Percentiles rank a stretch among this genome's conserved stretches.
phyloP scores from a whole-genome alignment of 164 flowering plant genomes.

The Dillenia turbinata region DNA sequence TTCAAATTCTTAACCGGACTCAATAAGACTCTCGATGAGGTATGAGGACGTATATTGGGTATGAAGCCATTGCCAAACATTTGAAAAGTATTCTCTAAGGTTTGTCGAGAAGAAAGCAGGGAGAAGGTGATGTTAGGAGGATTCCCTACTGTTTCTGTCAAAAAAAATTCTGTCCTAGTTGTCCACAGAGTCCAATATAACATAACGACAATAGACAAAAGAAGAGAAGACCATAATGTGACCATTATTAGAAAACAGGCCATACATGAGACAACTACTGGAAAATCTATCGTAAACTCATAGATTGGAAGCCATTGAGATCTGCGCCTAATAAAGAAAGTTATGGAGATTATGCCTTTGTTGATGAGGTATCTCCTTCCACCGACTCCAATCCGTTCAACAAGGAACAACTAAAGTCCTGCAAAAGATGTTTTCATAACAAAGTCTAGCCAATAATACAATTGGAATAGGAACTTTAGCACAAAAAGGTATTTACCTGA shows the following conservation, averaged over 20 bases:
- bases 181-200: background rate
- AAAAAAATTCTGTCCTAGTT: conserved; percentile 1
- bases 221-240: background rate
- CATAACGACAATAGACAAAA: background rate
- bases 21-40: conserved; percentile 10
- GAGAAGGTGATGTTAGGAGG: too few relatives aligned
- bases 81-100: conserved; percentile 6
- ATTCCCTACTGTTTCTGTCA: too few relatives aligned
- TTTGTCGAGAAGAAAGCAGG: conserved; percentile 6
- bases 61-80: conserved; percentile 5
- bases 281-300: conserved; percentile 3
- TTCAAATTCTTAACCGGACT: conserved; percentile 10
- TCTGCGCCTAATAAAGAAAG: too few relatives aligned
- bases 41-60: background rate
- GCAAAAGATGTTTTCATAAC: too few relatives aligned
- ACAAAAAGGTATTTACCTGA: background rate
- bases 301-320: conserved; percentile 4
- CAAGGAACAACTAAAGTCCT: too few relatives aligned
- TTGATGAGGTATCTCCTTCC: too few relatives aligned
- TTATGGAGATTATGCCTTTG: too few relatives aligned
- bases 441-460: too few relatives aligned
- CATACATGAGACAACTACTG: background rate
- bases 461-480: too few relatives aligned
- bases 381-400: too few relatives aligned
- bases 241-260: background rate